A percentile compares a stretch with the other conserved stretches of the same genome.
phyloP scores from a whole-genome alignment of 805 yeast genomes.

The Nakazawaea wyomingensis region DNA sequence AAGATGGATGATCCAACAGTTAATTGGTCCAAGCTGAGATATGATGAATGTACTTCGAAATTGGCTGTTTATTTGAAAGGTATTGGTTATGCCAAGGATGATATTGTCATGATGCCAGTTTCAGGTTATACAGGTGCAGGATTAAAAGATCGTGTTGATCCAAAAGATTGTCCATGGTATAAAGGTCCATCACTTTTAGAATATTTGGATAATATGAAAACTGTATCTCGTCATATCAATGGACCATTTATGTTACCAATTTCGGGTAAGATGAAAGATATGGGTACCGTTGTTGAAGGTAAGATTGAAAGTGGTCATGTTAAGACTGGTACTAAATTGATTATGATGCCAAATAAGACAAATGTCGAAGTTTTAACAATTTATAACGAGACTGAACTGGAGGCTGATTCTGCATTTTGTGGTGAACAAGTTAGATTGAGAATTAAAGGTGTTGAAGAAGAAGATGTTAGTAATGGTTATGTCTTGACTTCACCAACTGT shows the following conservation, averaged over 20 bases:
- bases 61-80: slow-evolving; percentile 74
- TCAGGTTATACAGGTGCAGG: slow-evolving; percentile 98
- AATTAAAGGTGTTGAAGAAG: slow-evolving; percentile 95
- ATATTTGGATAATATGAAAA: slow-evolving; percentile 77
- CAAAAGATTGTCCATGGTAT: slow-evolving; percentile 86
- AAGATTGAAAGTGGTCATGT: slow-evolving; percentile 95
- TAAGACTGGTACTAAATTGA: slow-evolving; percentile 66
- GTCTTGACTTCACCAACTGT: slow-evolving; percentile 80
- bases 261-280: slow-evolving; percentile 89
- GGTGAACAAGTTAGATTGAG: slow-evolving; percentile 97
- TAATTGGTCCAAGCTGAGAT: slow-evolving; percentile 91
- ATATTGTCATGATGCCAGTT: slow-evolving; percentile 91
- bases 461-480: slow-evolving; percentile 87
- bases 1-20: slow-evolving; percentile 99
- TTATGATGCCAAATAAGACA: slow-evolving; percentile 90
- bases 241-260: slow-evolving; percentile 98
- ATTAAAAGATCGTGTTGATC: slow-evolving; percentile 75
- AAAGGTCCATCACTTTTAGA: slow-evolving; percentile 88
- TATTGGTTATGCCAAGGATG: slow-evolving; percentile 86
- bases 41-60: slow-evolving; percentile 89
- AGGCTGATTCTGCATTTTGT: slow-evolving; percentile 81
- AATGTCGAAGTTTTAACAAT: slow-evolving; percentile 81
- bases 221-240: slow-evolving; percentile 78
- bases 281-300: slow-evolving; percentile 98
- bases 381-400: slow-evolving; percentile 93